Evolutionary conservation across 1,284 basidiomycete genomes (phyloP), one percentile per base, ranked within the genome.

Genomic region (Boletus sp.): DNA sequence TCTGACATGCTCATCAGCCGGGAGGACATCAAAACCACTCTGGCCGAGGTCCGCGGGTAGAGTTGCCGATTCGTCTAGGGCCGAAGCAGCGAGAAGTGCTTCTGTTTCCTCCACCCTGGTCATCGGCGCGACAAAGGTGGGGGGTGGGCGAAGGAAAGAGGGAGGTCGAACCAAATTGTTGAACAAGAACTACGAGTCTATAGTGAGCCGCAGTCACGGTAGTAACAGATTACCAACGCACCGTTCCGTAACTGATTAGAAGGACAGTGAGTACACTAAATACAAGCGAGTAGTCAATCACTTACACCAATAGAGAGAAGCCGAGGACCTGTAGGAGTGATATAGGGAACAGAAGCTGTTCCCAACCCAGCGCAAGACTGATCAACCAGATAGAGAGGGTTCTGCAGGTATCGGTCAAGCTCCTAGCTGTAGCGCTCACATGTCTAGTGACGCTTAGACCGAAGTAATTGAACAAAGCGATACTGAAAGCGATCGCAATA

Each of bases 381-480:
- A 97, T 80, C 58, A 94, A 76, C 92, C 92, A 96, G 69, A 96
- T 99, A 24, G 88, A 88, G 56, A 99, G 81, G 1, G 97, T 98
- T 65, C 97, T 84, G 78, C 95, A 98, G 7, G 96, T 97, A 74
- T 99, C 97, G 48, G 96, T 94, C 51, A 97, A 84, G 60, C 88
- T 92, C 60, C 94, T 83, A 22, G 91, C 92, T 2, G 93, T 96
- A 42, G 94, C 94, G 73, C 86, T 93, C 61, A 95, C 91, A 68
- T 91, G 86, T 63, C 88, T 84, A 9, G 96, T 99, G 56, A 99
- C 94, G 70, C 89, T 92, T 46, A 98, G 77, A 7, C 96, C 95
- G 68, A 95, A 97, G 75, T 88, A 96, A 78, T 99, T 99, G 85
- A 96, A 99, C 27, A 95, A 77, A n/a, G 93, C 83, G 63, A 98